phyloP scores from a whole-genome alignment of 139 green algal genomes.

The Chlorella sp. region DNA sequence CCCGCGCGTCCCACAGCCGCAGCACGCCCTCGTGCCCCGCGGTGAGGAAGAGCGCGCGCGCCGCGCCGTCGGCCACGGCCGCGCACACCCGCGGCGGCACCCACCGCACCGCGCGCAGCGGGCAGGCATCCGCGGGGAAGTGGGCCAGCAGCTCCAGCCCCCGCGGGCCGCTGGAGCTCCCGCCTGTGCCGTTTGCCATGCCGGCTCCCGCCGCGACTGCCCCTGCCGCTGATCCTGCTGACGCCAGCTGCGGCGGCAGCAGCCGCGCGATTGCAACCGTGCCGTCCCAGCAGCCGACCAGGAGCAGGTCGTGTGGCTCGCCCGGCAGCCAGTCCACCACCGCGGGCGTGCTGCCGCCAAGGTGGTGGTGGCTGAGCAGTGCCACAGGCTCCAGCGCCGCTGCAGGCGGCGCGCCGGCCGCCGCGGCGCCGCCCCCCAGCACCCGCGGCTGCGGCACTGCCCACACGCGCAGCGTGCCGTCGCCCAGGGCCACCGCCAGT shows the following conservation, averaged over 20 bases:
- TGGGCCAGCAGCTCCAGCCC: slow-evolving; percentile 20
- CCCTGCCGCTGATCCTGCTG: not conserved
- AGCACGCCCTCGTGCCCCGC: slow-evolving; percentile 34
- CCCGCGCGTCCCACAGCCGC: slow-evolving; percentile 30
- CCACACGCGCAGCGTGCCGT: slow-evolving; percentile 54
- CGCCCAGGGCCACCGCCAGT: slow-evolving; percentile 57
- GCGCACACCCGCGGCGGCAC: slow-evolving; percentile 7
- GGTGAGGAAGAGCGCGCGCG: slow-evolving; percentile 20
- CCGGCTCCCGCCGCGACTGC: not conserved
- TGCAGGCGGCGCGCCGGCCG: not conserved
- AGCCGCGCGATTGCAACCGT: slow-evolving; percentile 40
- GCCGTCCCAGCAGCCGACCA: slow-evolving; percentile 69
- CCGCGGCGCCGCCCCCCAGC: not conserved
- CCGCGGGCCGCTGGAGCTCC: not conserved
- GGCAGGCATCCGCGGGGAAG: slow-evolving; percentile 29
- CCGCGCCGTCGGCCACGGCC: not conserved
- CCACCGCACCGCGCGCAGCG: slow-evolving; percentile 32
- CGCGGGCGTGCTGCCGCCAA: slow-evolving; percentile 45
- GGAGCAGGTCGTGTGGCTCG: slow-evolving; percentile 50
- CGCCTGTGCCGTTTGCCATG: not conserved
- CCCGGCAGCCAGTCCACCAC: slow-evolving; percentile 59
- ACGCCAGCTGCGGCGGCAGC: not conserved
- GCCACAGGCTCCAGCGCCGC: slow-evolving; percentile 22
- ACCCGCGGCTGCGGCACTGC: slow-evolving; percentile 42
- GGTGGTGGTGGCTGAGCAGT: not conserved